These are phyloP conservation scores for Metschnikowia hibisci DNA, from an alignment of 805 yeast genomes.

Conservation along the genomic window DNA sequence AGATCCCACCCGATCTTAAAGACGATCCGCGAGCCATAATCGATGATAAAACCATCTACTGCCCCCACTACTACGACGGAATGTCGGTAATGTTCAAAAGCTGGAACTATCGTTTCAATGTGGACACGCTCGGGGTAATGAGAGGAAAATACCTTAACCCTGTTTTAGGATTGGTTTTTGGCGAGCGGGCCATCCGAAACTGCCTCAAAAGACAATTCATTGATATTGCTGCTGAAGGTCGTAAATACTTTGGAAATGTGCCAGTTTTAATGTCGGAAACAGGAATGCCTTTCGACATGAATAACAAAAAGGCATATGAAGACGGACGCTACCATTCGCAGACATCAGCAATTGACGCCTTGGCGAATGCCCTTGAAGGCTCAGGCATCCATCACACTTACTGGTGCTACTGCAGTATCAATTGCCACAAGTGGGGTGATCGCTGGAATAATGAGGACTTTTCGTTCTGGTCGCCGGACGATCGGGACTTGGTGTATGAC, in stretches of 20 bases:
- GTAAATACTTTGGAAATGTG: conserved; percentile 56
- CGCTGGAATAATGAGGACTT: conserved; percentile 92
- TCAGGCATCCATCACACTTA: conserved; percentile 67
- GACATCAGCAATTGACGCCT: conserved; percentile 78
- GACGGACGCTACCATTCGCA: conserved; percentile 71
- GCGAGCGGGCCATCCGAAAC: conserved; percentile 73
- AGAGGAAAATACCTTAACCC: conserved; percentile 75
- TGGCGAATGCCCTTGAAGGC: conserved; percentile 74
- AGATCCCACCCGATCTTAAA: conserved; percentile 64
- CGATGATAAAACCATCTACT: conserved; percentile 63
- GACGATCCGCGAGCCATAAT: conserved; percentile 45
- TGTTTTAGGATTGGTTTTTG: conserved; percentile 69
- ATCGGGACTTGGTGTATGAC: conserved; percentile 29
- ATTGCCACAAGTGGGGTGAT: conserved; percentile 85
- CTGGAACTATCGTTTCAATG: conserved; percentile 81
- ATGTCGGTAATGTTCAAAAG: conserved; percentile 86
- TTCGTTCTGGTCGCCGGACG: conserved; percentile 77
- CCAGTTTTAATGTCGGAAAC: conserved; percentile 87
- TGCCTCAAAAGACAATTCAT: conserved; percentile 64
- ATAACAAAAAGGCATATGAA: conserved; percentile 64
- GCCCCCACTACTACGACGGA: conserved; percentile 95
- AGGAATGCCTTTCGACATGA: conserved; percentile 98
- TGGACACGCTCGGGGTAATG: conserved; percentile 85
- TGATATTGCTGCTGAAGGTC: conserved; percentile 65
- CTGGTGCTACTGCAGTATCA: conserved; percentile 79